Evolutionary conservation across 306 rosid genomes (phyloP).

Genomic region (Glycyrrhiza uralensis): DNA sequence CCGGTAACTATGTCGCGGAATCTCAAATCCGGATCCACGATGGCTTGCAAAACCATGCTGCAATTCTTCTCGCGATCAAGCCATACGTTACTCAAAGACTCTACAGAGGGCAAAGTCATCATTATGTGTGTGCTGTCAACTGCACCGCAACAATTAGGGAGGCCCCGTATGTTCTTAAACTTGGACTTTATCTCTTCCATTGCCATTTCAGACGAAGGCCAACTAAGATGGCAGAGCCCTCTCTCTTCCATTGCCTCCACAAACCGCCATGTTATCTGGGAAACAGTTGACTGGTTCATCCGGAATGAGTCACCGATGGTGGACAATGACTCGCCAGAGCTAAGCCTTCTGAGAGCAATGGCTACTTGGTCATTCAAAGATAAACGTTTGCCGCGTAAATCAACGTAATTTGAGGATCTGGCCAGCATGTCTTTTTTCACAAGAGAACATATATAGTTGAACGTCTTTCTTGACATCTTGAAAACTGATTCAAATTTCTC

Average conservation of each 20-base stretch:
- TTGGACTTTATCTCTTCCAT: constrained; percentile 67
- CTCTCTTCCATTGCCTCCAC: constrained; percentile 89
- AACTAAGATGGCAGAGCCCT: constrained; percentile 69
- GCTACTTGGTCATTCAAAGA: constrained; percentile 82
- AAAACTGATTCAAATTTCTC: constrained; percentile 70
- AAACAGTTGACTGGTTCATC: constrained; percentile 74
- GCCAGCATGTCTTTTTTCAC: constrained; percentile 67
- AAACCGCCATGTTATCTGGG: constrained; percentile 85
- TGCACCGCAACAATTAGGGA: constrained; percentile 88
- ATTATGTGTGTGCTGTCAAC: constrained; percentile 72
- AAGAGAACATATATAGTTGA: constrained; percentile 79
- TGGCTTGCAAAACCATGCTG: constrained; percentile 87
- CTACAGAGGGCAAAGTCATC: constrained; percentile 75
- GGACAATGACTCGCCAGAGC: constrained; percentile 81
- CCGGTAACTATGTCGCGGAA: constrained; percentile 73
- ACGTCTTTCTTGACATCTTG: constrained; percentile 78
- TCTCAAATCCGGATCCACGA: constrained; percentile 77
- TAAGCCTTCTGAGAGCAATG: constrained; percentile 80
- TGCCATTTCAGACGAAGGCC: constrained; percentile 71
- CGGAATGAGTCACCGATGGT: constrained; percentile 68
- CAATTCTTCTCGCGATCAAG: constrained; percentile 75
- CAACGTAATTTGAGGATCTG: constrained; percentile 48
- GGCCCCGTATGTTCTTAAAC: constrained; percentile 62
- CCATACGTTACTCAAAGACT: constrained; percentile 58
- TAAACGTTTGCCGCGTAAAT: constrained; percentile 52